Percentiles rank a stretch among this genome's conserved stretches.
These are phyloP conservation scores for Calocera viscosa DNA, from an alignment of 768 basidiomycete species.

Conservation along the genomic window DNA sequence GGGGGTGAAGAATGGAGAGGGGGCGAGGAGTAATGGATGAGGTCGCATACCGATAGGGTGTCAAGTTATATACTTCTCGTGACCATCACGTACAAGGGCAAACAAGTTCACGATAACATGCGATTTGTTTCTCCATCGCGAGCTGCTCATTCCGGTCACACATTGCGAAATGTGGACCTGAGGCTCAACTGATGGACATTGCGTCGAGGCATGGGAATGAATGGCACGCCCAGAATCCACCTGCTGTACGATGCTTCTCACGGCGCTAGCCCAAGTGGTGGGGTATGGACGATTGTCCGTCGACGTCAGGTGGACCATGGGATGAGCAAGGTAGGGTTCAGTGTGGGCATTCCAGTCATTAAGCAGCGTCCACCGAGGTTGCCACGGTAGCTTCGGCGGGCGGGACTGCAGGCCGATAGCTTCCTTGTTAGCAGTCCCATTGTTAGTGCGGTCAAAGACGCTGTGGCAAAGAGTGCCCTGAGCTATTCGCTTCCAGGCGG, in stretches of 20 bases:
- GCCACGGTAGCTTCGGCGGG: constrained; percentile 6
- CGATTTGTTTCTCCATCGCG: neutral
- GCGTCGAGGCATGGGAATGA: neutral
- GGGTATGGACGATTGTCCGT: neutral
- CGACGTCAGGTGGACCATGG: neutral
- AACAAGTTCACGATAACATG: neutral
- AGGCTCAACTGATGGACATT: neutral
- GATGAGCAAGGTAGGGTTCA: neutral
- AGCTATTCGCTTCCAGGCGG: neutral
- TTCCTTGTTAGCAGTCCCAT: constrained; percentile 3
- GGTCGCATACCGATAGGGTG: constrained; percentile 6
- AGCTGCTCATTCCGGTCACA: neutral
- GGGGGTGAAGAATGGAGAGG: constrained; percentile 22
- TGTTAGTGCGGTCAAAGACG: neutral
- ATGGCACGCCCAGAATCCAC: neutral
- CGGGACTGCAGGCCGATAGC: neutral
- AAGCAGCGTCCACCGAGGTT: constrained; percentile 2
- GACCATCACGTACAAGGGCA: neutral
- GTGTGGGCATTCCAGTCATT: neutral
- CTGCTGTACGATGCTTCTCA: neutral
- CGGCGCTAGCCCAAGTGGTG: constrained; percentile 1
- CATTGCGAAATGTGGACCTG: constrained; percentile 6
- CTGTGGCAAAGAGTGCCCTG: neutral
- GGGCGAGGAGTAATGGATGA: constrained; percentile 9
- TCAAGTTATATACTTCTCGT: neutral